phyloP scores from a whole-genome alignment of 768 basidiomycete species.

The Phallus indusiatus region DNA sequence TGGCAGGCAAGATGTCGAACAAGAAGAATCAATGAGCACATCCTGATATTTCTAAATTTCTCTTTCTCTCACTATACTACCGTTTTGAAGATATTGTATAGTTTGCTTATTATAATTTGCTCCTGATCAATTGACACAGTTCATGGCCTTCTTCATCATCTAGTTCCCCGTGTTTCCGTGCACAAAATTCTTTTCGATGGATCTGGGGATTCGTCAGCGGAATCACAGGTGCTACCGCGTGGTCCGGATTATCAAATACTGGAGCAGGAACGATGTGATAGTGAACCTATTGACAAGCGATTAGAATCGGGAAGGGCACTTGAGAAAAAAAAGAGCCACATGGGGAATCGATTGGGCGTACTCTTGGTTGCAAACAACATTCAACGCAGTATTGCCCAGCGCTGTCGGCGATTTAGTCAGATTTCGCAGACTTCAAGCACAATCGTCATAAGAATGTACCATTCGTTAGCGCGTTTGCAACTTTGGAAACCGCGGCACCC shows the following conservation, averaged over 20 bases:
- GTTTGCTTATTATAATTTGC: background rate
- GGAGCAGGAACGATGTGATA: slow-evolving; percentile 74
- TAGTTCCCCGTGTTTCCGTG: background rate
- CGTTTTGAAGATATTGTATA: background rate
- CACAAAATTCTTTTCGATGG: slow-evolving; percentile 39
- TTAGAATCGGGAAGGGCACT: background rate
- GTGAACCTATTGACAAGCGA: slow-evolving; percentile 42
- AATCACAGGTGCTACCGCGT: slow-evolving; percentile 9
- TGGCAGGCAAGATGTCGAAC: background rate
- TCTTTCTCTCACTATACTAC: no score
- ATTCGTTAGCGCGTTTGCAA: slow-evolving; percentile 52
- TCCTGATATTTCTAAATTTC: background rate
- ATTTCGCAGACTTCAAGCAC: background rate
- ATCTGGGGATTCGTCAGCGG: slow-evolving; percentile 41
- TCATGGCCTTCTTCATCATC: background rate
- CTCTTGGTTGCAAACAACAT: slow-evolving; percentile 74
- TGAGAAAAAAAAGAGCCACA: slow-evolving; percentile 28
- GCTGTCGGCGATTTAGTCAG: slow-evolving; percentile 26
- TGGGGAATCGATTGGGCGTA: slow-evolving; percentile 77
- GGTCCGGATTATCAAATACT: slow-evolving; percentile 21
- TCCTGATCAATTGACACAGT: background rate
- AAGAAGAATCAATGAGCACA: background rate
- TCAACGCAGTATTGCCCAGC: slow-evolving; percentile 55
- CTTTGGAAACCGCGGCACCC: slow-evolving; percentile 49
- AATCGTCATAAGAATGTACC: slow-evolving; percentile 27